Conservation (phyloP, 129 eudicot species). For the Daucus carota region DNA sequence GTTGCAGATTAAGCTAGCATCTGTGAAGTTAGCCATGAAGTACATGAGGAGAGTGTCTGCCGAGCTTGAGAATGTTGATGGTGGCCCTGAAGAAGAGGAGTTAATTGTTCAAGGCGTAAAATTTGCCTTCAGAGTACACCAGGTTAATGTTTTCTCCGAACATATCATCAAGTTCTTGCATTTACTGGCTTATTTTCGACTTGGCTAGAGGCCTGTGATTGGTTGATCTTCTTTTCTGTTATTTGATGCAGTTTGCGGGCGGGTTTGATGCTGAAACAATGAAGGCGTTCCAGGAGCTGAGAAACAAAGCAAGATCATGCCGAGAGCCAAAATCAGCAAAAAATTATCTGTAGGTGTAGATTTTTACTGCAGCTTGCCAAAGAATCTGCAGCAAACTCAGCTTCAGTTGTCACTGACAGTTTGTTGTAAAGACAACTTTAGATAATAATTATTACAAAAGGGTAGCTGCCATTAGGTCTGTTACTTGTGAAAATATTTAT, state of each 20-base stretch:
- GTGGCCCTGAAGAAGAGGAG: conserved; percentile 91
- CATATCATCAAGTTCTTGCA: not conserved
- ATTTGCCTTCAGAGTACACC: conserved; percentile 89
- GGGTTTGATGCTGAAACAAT: conserved; percentile 93
- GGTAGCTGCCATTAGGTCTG: conserved; percentile 3
- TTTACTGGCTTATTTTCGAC: no score
- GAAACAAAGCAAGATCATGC: conserved; percentile 68
- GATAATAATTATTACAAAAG: conserved; percentile 19
- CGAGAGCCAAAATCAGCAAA: conserved; percentile 50
- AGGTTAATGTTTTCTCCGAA: conserved; percentile 34
- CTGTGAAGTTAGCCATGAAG: conserved; percentile 86
- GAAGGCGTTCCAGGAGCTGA: conserved; percentile 80
- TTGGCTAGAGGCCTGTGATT: not conserved
- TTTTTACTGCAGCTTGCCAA: conserved; percentile 32
- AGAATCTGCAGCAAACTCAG: conserved; percentile 76
- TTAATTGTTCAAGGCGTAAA: conserved; percentile 81
- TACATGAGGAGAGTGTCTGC: conserved; percentile 91
- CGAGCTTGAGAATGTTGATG: conserved; percentile 62
- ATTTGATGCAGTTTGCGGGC: conserved; percentile 64
- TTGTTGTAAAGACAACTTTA: conserved; percentile 41
- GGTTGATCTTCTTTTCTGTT: not conserved
- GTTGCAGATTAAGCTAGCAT: conserved; percentile 84
- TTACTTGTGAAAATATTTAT: not conserved
- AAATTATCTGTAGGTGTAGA: conserved; percentile 28
- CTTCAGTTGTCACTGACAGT: conserved; percentile 42